Base-by-base conservation (phyloP, 805 yeast genomes). In the Tetrapisispora phaffii region DNA sequence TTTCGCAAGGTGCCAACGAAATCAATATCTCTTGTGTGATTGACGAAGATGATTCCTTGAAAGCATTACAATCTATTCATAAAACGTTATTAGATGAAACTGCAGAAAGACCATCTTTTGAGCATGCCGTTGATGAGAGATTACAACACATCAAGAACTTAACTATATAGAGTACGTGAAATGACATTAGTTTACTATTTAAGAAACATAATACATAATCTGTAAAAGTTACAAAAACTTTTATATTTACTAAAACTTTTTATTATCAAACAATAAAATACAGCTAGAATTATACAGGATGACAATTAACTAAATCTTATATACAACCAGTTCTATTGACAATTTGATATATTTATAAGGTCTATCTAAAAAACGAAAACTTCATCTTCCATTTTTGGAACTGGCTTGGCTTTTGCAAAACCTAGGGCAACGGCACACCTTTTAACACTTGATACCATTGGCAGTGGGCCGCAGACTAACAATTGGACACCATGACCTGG, bases 1-100 rank as follows among this genome's bases (percentile, higher is more conserved):
- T 93, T 67, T 78, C 88, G 47, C 98, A 93, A 73, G 98, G 98
- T 57, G 96, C 97, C 17, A 90, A 90, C 59, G 98, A 93, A 68
- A 93, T 93, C 59, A 93, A 93, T 64, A 93, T 93, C 44, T 85
- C 95, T 29, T 94, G 97, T 52, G 98, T 93, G 44, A 87, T 93
- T 50, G 85, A 84, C 51, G 87, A 85, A 53, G 68, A 70, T 45
- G 93, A 93, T 59, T 80, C 94, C 13, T 68, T 86, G 26, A 84
- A 85, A 62, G 97, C 97, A 4, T 72, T 93, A 53, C 80, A 80
- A 60, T 82, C 88, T 5, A 79, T 93, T 47, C 98, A 93, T 61
- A 82, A 81, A 37, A 79, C 77, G 47, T 66, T 90, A 49, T 67
- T 90, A 52, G 82, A 80, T 50, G 68, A 61, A 23, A 67, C 67